These are phyloP conservation scores for Pistacia atlantica DNA, from an alignment of 345 rosid species.

Conservation along the genomic window DNA sequence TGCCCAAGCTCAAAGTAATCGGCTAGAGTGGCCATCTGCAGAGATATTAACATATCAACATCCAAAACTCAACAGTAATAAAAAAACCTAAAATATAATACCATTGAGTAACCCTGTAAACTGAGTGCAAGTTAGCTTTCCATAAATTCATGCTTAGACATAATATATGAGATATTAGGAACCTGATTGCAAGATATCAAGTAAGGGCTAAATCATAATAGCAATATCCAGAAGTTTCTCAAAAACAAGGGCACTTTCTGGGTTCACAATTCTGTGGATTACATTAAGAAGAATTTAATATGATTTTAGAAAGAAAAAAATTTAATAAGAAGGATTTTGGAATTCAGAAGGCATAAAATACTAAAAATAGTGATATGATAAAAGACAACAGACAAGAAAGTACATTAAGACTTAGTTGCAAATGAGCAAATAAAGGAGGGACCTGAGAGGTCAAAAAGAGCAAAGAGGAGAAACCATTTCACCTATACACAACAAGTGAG, in stretches of 20 bases:
- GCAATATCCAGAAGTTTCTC: background rate
- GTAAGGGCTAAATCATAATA: background rate
- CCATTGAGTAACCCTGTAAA: background rate
- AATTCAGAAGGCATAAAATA: no score
- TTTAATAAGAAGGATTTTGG: no score
- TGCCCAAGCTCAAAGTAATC: slow-evolving; percentile 81
- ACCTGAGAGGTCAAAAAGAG: no score
- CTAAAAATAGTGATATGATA: no score
- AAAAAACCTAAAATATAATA: background rate
- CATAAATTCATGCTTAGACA: background rate
- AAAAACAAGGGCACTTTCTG: background rate
- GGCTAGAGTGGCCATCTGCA: slow-evolving; percentile 90
- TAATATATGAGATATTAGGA: background rate
- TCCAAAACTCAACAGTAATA: background rate
- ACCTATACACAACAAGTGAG: background rate
- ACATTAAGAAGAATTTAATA: no score
- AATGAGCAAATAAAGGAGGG: no score
- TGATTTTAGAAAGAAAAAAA: no score
- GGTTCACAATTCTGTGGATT: no score
- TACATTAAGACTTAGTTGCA: no score
- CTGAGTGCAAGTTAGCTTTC: background rate
- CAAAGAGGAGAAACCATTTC: background rate
- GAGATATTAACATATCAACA: slow-evolving; percentile 7
- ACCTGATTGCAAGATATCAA: background rate
- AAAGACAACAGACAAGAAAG: no score